Evolutionary conservation across 2,329 filamentous ascomycete species (phyloP), one percentile per base, ranked within the genome.

Genomic region (Stachybotrys chlorohalonatus): DNA sequence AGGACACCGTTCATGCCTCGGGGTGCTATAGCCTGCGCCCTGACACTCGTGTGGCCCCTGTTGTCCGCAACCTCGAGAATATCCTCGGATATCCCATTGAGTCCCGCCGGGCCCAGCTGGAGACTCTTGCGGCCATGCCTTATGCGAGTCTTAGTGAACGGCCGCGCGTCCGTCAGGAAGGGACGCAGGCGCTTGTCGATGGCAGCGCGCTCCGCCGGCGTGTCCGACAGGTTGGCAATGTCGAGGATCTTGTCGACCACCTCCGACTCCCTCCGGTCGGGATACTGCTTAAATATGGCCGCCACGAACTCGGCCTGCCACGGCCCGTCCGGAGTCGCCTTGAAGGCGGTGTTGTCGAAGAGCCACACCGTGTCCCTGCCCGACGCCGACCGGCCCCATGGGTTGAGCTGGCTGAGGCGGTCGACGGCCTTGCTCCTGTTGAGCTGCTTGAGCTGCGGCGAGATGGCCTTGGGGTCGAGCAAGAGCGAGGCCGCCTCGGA

Each of bases 281-380:
- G 82, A 61, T 89, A 76, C 63, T 84, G 84, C 59, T 87, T 82
- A 62, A 96, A 95, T 55, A 90, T 89, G 49, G 88, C 89, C 2
- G 87, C 83, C 0, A 95, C 84, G 58, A 92, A 91, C 66, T 96
- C 90, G 31, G 87, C 87, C 64, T 89, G 79, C 90, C 91, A 96
- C 53, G 66, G 68, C 53, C 71, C 73, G 2, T 71, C 69, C 55
- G 68, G 63, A 16, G 72, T 64, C 49, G 74, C 71, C 57, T 83
- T 82, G 67, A 87, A 93, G 5, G 91, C 92, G 3, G 89, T 93
- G 64, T 94, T 96, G 73, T 97, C 91, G 51, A 96, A 76, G 7
- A 96, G 75, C 93, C 93, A 96, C 47, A 96, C 84, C 13, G 82
- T 83, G 67, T 96, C 87, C 46, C 81, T 72, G 15, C 77, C 75